A percentile compares a stretch with the other conserved stretches of the same genome.
These are phyloP conservation scores for Penicillium sp. DNA, from an alignment of 2,329 filamentous ascomycete species.

Conservation along the genomic window DNA sequence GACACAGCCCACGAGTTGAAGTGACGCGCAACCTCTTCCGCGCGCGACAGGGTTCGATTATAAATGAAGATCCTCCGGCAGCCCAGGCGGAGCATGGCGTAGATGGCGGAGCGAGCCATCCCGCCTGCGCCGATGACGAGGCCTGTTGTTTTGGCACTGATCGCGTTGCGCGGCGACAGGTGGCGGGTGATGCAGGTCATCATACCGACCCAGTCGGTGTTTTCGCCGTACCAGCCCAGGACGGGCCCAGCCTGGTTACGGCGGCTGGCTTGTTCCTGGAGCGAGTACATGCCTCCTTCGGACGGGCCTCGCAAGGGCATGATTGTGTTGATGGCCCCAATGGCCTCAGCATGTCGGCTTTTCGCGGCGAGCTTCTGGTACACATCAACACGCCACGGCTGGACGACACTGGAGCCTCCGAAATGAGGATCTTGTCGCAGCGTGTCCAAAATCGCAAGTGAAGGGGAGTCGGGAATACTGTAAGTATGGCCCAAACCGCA, in stretches of 20 bases:
- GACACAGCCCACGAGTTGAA: slow-evolving; percentile 57
- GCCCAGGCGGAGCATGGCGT: slow-evolving; percentile 73
- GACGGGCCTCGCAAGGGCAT: slow-evolving; percentile 42
- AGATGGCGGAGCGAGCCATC: slow-evolving; percentile 75
- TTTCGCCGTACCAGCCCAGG: slow-evolving; percentile 45
- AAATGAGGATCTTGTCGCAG: slow-evolving; percentile 40
- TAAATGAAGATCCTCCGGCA: slow-evolving; percentile 72
- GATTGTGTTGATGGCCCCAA: slow-evolving; percentile 47
- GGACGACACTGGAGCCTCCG: slow-evolving; percentile 44
- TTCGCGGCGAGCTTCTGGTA: slow-evolving; percentile 39
- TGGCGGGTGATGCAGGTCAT: slow-evolving; percentile 43
- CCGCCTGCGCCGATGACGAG: slow-evolving; percentile 62
- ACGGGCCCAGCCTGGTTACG: slow-evolving; percentile 44
- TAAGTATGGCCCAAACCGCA: slow-evolving; percentile 43
- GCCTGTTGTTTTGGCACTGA: slow-evolving; percentile 52
- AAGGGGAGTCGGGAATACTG: slow-evolving; percentile 37
- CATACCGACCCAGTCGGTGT: slow-evolving; percentile 47
- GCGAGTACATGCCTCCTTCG: slow-evolving; percentile 36
- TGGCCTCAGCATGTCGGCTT: slow-evolving; percentile 45
- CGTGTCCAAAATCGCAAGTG: slow-evolving; percentile 38
- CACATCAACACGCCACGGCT: slow-evolving; percentile 44
- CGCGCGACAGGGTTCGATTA: slow-evolving; percentile 67
- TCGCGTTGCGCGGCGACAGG: slow-evolving; percentile 51
- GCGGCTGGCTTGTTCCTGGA: slow-evolving; percentile 41
- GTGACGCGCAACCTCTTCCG: slow-evolving; percentile 64